Conservation (phyloP, 164 flowering plant genomes). For the Malania oleifera region DNA sequence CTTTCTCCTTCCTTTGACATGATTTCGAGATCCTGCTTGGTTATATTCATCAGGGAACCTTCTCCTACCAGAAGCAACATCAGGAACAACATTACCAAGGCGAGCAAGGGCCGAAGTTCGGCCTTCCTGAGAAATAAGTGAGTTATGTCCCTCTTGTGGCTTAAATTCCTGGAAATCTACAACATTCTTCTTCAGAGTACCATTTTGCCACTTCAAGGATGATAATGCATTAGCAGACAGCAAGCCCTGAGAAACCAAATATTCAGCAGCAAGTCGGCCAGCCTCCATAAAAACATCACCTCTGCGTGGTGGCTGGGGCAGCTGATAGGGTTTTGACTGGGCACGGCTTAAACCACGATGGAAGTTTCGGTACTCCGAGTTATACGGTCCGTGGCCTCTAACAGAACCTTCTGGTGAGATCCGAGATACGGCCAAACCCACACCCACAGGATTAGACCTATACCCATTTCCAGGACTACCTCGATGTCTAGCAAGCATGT, state of each 20-base stretch:
- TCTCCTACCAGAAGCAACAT: constrained; percentile 40
- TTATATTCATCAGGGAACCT: constrained; percentile 42
- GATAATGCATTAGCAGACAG: constrained; percentile 55
- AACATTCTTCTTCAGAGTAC: constrained; percentile 37
- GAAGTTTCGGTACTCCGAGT: constrained; percentile 41
- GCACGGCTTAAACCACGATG: constrained; percentile 51
- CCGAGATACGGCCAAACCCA: constrained; percentile 36
- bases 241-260: constrained; percentile 76
- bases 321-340: constrained; percentile 22
- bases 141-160: constrained; percentile 36
- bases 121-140: constrained; percentile 35
- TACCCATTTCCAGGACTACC: constrained; percentile 58
- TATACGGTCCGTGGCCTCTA: constrained; percentile 47
- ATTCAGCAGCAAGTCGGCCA: constrained; percentile 86
- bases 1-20: constrained; percentile 48
- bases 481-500: constrained; percentile 61
- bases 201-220: constrained; percentile 50
- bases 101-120: constrained; percentile 53
- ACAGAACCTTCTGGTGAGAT: constrained; percentile 47
- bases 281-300: constrained; percentile 85
- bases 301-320: constrained; percentile 26
- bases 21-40: constrained; percentile 21
- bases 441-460: constrained; percentile 48
- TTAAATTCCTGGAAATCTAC: constrained; percentile 36
- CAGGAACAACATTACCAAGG: constrained; percentile 37